These are phyloP conservation scores for Oxytropis ochrocephala DNA, from an alignment of 306 rosid species.

Conservation along the genomic window DNA sequence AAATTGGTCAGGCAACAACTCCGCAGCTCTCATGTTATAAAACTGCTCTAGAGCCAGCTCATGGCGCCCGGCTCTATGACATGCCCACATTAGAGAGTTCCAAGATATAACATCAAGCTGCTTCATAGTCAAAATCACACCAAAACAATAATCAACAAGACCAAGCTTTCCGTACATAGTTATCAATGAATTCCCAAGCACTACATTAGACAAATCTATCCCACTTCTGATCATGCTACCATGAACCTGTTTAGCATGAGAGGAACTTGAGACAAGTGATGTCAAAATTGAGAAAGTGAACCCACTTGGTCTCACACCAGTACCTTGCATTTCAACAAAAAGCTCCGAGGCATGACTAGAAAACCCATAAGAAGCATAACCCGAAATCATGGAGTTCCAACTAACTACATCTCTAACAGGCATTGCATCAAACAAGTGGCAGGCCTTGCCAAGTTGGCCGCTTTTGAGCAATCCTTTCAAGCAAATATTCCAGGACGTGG, in stretches of 20 bases:
- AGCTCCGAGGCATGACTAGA: constrained; percentile 34
- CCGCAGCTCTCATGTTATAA: constrained; percentile 36
- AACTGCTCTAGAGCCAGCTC: constrained; percentile 60
- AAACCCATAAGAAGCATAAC: constrained; percentile 41
- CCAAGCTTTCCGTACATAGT: constrained; percentile 69
- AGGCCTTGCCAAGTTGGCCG: constrained; percentile 40
- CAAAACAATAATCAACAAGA: constrained; percentile 47
- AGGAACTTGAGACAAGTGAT: constrained; percentile 31
- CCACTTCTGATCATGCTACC: constrained; percentile 52
- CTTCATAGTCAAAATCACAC: constrained; percentile 52
- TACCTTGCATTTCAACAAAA: constrained; percentile 52
- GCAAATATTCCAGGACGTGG: constrained; percentile 58
- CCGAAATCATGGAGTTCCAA: constrained; percentile 79
- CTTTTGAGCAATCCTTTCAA: constrained; percentile 46
- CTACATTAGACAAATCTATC: constrained; percentile 42
- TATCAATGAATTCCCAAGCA: constrained; percentile 71
- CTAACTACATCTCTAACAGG: constrained; percentile 64
- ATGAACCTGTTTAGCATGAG: constrained; percentile 65
- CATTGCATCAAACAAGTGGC: constrained; percentile 58
- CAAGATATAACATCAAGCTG: constrained; percentile 62
- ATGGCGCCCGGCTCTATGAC: constrained; percentile 49
- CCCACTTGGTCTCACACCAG: constrained; percentile 53
- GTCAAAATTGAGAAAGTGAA: constrained; percentile 68
- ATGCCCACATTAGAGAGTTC: constrained; percentile 71
- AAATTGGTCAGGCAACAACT: constrained; percentile 55